Percentiles rank a stretch among this genome's conserved stretches.
Conservation (phyloP, 2,329 filamentous ascomycete genomes). For the Aspergillus versicolor region DNA sequence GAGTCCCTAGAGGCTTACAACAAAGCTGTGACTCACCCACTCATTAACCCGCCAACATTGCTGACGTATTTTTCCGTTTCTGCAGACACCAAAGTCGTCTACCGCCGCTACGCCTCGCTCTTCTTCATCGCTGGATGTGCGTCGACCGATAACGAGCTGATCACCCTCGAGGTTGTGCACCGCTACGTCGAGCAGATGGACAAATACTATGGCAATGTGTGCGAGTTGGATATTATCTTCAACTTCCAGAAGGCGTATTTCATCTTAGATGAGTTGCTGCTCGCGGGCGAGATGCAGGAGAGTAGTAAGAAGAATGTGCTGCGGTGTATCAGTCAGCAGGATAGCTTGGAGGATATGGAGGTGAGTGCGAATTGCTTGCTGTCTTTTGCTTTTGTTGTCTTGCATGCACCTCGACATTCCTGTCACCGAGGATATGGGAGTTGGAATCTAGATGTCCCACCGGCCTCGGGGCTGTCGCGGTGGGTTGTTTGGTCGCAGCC, state of each 20-base stretch:
- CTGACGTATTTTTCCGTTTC: neutral
- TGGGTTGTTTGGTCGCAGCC: too few species aligned
- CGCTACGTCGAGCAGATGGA: slow-evolving; percentile 99
- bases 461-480: too few species aligned
- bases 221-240: slow-evolving; percentile 99
- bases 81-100: slow-evolving; percentile 95
- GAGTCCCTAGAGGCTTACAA: neutral
- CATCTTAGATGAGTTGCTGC: slow-evolving; percentile 91
- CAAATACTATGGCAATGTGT: slow-evolving; percentile 99
- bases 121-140: slow-evolving; percentile 99
- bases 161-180: slow-evolving; percentile 97
- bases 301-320: slow-evolving; percentile 99
- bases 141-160: slow-evolving; percentile 96
- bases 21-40: neutral
- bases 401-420: neutral
- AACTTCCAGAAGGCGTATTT: slow-evolving; percentile 99
- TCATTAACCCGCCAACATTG: neutral
- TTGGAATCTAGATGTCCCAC: neutral
- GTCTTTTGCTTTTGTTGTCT: neutral
- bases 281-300: slow-evolving; percentile 96
- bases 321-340: slow-evolving; percentile 92
- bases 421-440: neutral
- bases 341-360: slow-evolving; percentile 98
- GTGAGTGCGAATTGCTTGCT: slow-evolving; percentile 60
- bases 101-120: slow-evolving; percentile 95